Percentiles rank a stretch among this genome's conserved stretches.
Conservation (phyloP, 306 rosid genomes). For the Nissolia schottii region DNA sequence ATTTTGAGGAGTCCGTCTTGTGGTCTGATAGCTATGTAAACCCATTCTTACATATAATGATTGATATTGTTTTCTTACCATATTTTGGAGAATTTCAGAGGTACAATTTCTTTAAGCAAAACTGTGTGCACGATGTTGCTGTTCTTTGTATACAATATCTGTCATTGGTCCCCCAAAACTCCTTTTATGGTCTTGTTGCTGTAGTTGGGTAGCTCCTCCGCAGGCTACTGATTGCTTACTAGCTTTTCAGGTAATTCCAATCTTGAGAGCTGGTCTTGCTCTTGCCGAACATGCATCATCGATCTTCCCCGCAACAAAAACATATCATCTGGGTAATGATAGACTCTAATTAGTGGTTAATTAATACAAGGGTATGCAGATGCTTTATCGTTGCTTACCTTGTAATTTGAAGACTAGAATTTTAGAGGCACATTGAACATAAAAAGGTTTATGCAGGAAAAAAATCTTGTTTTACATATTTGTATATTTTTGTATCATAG, state of each 20-base stretch:
- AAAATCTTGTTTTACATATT: background rate
- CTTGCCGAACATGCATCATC: conserved; percentile 80
- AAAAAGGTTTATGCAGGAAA: background rate
- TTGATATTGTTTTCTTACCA: background rate
- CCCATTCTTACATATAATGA: background rate
- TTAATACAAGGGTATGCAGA: background rate
- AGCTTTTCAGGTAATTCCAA: conserved; percentile 73
- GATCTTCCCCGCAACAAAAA: conserved; percentile 76
- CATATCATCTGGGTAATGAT: conserved; percentile 81
- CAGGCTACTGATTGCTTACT: conserved; percentile 23
- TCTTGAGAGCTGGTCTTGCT: conserved; percentile 90
- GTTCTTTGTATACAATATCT: background rate
- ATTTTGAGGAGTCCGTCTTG: too few relatives aligned
- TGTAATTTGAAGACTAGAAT: background rate
- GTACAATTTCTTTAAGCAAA: conserved; percentile 1
- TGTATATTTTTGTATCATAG: background rate
- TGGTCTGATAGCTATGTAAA: background rate
- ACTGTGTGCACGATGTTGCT: background rate
- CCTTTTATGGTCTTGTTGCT: background rate
- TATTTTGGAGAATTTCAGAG: background rate
- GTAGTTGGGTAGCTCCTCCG: conserved; percentile 9
- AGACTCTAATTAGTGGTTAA: background rate
- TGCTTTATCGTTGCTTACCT: background rate
- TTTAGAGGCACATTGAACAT: background rate
- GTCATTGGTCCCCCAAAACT: background rate